phyloP scores from a whole-genome alignment of 1,139 yeast species.

The Keqinozyma sinolaborantium region DNA sequence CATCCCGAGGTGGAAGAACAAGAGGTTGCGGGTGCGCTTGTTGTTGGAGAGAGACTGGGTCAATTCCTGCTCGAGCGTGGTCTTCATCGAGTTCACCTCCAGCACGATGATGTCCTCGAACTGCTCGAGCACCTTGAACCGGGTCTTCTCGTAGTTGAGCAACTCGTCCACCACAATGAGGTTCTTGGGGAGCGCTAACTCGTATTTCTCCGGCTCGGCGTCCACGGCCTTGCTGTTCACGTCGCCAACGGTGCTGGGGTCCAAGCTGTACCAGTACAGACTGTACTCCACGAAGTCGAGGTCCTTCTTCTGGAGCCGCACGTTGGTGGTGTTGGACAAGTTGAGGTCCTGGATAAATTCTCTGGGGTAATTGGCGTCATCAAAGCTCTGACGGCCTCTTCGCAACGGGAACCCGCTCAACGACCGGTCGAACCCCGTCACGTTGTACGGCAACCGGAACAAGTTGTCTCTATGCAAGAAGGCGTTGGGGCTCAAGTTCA shows the following conservation, averaged over 20 bases:
- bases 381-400: slow-evolving; percentile 17
- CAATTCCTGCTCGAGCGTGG: slow-evolving; percentile 29
- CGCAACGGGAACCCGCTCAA: slow-evolving; percentile 40
- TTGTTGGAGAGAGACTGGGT: slow-evolving; percentile 22
- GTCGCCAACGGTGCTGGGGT: slow-evolving; percentile 10
- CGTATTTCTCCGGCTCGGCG: slow-evolving; percentile 3
- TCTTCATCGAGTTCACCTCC: slow-evolving; percentile 29
- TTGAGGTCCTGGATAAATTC: slow-evolving; percentile 39
- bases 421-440: slow-evolving; percentile 42
- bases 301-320: slow-evolving; percentile 36
- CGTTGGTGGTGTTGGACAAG: slow-evolving; percentile 26
- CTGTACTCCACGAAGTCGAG: slow-evolving; percentile 34
- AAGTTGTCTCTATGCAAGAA: slow-evolving; percentile 27
- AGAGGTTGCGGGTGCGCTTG: slow-evolving; percentile 15
- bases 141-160: slow-evolving; percentile 27
- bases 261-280: slow-evolving; percentile 13
- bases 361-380: slow-evolving; percentile 25
- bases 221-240: slow-evolving; percentile 1
- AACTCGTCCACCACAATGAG: slow-evolving; percentile 26
- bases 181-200: slow-evolving; percentile 21
- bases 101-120: slow-evolving; percentile 23
- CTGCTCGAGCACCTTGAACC: slow-evolving; percentile 17
- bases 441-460: slow-evolving; percentile 36
- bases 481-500: slow-evolving; percentile 25
- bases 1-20: slow-evolving; percentile 22